Evolutionary conservation across 208 protist species (phyloP).

Genomic region (Blechomonas ayalai): DNA sequence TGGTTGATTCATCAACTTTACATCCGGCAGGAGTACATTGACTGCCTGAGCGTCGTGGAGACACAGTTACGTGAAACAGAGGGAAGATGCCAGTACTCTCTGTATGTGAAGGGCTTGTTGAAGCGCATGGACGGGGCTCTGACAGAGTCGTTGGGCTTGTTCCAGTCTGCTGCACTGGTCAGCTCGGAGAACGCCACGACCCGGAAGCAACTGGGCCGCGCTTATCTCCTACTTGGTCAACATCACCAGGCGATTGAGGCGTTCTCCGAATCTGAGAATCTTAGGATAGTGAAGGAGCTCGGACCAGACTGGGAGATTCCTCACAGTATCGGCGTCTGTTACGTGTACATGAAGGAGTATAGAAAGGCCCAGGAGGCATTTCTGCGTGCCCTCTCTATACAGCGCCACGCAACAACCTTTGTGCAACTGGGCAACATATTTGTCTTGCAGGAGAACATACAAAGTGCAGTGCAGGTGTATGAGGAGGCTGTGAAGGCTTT

Average conservation of each 20-base stretch:
- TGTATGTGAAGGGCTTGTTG: constrained; percentile 92
- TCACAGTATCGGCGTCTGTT: constrained; percentile 91
- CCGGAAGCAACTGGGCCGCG: constrained; percentile 91
- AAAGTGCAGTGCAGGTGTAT: constrained; percentile 68
- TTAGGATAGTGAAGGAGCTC: constrained; percentile 21
- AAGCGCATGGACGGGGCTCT: constrained; percentile 87
- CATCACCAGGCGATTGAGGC: constrained; percentile 87
- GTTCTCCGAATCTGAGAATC: constrained; percentile 78
- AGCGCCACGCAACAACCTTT: constrained; percentile 88
- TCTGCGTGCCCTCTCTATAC: constrained; percentile 68
- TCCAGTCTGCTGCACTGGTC: constrained; percentile 86
- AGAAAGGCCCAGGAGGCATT: constrained; percentile 72
- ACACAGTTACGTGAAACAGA: constrained; percentile 67
- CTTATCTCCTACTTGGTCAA: constrained; percentile 87
- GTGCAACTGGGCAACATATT: constrained; percentile 88
- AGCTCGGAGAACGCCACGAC: constrained; percentile 85
- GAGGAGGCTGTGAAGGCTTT: constrained; percentile 80
- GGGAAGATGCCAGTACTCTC: constrained; percentile 84
- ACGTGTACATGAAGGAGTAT: constrained; percentile 72
- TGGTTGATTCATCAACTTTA: constrained; percentile 93
- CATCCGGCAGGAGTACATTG: constrained; percentile 81
- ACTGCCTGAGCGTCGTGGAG: constrained; percentile 87
- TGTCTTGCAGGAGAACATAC: constrained; percentile 48
- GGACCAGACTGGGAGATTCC: constrained; percentile 88
- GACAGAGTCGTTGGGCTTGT: constrained; percentile 91